These are phyloP conservation scores for Lodderomyces theae DNA, from an alignment of 1,139 yeast genomes.

Conservation along the genomic window DNA sequence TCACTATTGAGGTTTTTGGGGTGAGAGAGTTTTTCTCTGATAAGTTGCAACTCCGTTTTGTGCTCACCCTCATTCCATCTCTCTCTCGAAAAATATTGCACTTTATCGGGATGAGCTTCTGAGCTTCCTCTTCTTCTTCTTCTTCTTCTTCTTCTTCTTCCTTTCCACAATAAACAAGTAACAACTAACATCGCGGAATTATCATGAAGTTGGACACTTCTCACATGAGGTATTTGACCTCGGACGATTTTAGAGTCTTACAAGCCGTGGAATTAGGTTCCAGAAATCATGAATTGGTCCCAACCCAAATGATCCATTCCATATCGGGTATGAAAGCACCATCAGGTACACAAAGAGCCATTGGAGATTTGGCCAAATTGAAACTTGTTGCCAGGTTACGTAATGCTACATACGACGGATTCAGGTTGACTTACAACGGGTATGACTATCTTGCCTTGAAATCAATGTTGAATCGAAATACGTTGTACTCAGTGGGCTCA, in stretches of 20 bases:
- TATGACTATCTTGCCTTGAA: conserved; percentile 88
- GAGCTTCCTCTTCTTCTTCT: background rate
- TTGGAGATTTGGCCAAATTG: conserved; percentile 83
- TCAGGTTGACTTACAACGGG: conserved; percentile 82
- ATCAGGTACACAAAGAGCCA: conserved; percentile 74
- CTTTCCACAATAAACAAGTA: no score
- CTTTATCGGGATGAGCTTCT: no score
- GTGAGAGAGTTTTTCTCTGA: no score
- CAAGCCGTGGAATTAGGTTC: conserved; percentile 91
- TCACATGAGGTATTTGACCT: conserved; percentile 88
- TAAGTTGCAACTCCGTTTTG: conserved; percentile 1
- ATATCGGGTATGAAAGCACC: conserved; percentile 75
- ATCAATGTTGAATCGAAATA: conserved; percentile 70
- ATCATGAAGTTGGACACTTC: conserved; percentile 91
- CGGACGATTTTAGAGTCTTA: conserved; percentile 86
- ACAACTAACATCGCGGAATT: no score
- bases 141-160: background rate
- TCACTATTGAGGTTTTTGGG: no score
- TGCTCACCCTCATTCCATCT: background rate
- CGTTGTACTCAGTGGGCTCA: conserved; percentile 76
- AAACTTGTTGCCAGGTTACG: conserved; percentile 73
- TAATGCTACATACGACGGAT: conserved; percentile 91
- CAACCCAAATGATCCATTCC: conserved; percentile 78
- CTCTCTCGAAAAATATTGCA: no score
- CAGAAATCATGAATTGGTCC: conserved; percentile 90